Evolutionary conservation across 2,329 filamentous ascomycete species (phyloP).

Genomic region (Epichloe elymi): DNA sequence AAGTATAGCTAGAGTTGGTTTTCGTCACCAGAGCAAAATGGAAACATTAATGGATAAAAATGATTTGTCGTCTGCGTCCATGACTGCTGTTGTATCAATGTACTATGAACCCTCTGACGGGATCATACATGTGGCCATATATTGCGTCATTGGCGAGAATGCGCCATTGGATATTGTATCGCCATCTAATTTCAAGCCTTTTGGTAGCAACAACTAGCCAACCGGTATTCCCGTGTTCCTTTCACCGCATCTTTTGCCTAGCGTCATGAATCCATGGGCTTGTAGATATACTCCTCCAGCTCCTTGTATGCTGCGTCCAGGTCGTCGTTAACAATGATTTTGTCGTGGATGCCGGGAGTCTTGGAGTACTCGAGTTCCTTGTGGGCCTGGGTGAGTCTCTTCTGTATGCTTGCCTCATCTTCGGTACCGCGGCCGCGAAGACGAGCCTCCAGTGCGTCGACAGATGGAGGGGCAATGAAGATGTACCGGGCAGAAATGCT

Average conservation of each 20-base stretch:
- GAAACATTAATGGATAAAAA: conserved; percentile 4
- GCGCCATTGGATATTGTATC: background rate
- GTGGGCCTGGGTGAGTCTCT: conserved; percentile 57
- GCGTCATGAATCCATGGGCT: conserved; percentile 10
- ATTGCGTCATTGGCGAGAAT: background rate
- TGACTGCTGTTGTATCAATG: background rate
- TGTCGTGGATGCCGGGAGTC: conserved; percentile 41
- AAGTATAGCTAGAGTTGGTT: conserved; percentile 18
- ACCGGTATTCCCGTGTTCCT: background rate
- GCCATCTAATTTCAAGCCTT: background rate
- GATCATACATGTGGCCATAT: too few relatives aligned
- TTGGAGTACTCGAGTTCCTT: conserved; percentile 62
- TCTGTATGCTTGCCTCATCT: conserved; percentile 55
- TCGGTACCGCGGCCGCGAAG: conserved; percentile 69
- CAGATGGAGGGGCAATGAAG: conserved; percentile 70
- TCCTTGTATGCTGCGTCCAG: conserved; percentile 39
- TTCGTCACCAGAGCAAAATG: conserved; percentile 10
- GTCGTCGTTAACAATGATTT: conserved; percentile 28
- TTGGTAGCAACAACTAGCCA: background rate
- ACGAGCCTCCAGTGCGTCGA: conserved; percentile 60
- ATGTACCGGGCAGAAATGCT: conserved; percentile 65
- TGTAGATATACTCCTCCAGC: conserved; percentile 37
- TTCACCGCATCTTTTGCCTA: background rate
- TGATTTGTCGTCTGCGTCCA: background rate
- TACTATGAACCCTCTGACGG: background rate